Conservation (phyloP, 2,329 filamentous ascomycete species). For the Ophiostoma perfectum region DNA sequence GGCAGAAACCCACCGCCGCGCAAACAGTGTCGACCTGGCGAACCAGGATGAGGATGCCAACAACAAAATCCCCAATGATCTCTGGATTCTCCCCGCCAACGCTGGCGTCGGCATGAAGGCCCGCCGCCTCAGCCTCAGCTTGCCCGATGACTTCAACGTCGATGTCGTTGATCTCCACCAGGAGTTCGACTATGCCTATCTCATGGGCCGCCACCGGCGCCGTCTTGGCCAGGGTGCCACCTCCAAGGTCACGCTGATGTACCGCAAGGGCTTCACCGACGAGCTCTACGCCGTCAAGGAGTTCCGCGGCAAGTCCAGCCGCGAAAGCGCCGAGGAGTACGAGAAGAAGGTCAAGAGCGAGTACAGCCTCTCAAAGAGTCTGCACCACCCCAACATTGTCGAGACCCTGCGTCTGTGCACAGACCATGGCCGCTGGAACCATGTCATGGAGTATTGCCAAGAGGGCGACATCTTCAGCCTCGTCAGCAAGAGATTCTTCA, state of each 20-base stretch:
- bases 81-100: slow-evolving; percentile 58
- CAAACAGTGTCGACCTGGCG: slow-evolving; percentile 45
- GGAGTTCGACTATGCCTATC: slow-evolving; percentile 66
- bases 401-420: slow-evolving; percentile 72
- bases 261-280: slow-evolving; percentile 56
- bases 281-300: slow-evolving; percentile 83
- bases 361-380: slow-evolving; percentile 77
- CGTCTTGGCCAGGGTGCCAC: slow-evolving; percentile 76
- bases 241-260: slow-evolving; percentile 77
- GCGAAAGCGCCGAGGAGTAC: slow-evolving; percentile 69
- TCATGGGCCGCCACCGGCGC: slow-evolving; percentile 67
- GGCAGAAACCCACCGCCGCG: slow-evolving; percentile 32
- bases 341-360: slow-evolving; percentile 88
- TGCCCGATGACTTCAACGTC: slow-evolving; percentile 69
- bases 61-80: slow-evolving; percentile 32
- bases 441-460: slow-evolving; percentile 88
- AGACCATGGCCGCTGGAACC: slow-evolving; percentile 72
- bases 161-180: slow-evolving; percentile 62
- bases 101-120: slow-evolving; percentile 72
- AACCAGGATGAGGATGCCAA: slow-evolving; percentile 30
- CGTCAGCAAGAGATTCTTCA: slow-evolving; percentile 66
- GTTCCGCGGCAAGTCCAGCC: slow-evolving; percentile 66
- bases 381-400: slow-evolving; percentile 83
- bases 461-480: slow-evolving; percentile 75
- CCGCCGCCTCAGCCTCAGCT: slow-evolving; percentile 66